Percentiles rank a stretch among this genome's conserved stretches.
Conservation (phyloP, 2,329 filamentous ascomycete genomes). For the Capronia coronata region DNA sequence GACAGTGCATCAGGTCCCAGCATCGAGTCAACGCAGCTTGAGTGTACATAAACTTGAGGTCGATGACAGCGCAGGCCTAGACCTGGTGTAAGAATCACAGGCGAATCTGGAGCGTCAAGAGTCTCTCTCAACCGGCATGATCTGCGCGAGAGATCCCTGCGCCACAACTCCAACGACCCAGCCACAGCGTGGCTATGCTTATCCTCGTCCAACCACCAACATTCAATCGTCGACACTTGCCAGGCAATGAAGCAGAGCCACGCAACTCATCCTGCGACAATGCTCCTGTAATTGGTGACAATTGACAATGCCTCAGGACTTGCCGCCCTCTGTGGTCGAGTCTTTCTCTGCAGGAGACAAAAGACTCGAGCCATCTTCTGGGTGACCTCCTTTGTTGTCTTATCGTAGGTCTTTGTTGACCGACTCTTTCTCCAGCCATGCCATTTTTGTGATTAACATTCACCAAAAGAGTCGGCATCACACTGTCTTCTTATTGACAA, state of each 20-base stretch:
- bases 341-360: conserved; percentile 8
- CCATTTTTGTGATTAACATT: conserved; percentile 11
- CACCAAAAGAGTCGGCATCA: background rate
- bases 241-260: conserved; percentile 21
- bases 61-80: background rate
- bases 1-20: too few relatives aligned
- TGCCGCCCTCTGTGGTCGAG: conserved; percentile 17
- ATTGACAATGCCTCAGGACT: conserved; percentile 15
- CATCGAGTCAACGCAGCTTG: too few relatives aligned
- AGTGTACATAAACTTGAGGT: too few relatives aligned
- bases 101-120: background rate
- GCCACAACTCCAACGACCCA: background rate
- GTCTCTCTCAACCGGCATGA: background rate
- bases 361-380: conserved; percentile 1
- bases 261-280: conserved; percentile 17
- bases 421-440: conserved; percentile 20
- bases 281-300: conserved; percentile 20
- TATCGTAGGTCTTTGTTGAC: conserved; percentile 17
- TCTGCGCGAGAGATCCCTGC: background rate
- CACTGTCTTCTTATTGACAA: background rate
- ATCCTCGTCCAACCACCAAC: background rate
- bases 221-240: background rate
- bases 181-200: background rate
- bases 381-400: conserved; percentile 5
- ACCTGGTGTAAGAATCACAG: background rate